Evolutionary conservation across 106 monocot species (phyloP).

Genomic region (Dendrobium chrysotoxum): DNA sequence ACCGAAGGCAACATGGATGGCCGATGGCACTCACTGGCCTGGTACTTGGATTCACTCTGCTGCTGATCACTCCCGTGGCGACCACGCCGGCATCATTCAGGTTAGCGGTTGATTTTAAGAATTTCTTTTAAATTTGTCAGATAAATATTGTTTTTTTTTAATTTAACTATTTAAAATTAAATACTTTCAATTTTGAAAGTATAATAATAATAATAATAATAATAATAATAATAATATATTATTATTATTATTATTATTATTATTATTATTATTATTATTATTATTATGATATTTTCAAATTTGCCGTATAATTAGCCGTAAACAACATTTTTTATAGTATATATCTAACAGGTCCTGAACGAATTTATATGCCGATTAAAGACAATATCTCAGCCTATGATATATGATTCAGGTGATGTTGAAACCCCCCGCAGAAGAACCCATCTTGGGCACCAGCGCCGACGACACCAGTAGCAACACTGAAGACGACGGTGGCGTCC

Average conservation of each 20-base stretch:
- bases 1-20: conserved; percentile 80
- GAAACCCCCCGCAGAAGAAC: conserved; percentile 79
- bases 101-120: conserved; percentile 13
- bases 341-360: too few species aligned
- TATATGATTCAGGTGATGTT: conserved; percentile 64
- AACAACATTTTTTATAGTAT: too few species aligned
- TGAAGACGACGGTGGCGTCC: neutral
- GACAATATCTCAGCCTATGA: neutral
- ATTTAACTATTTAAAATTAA: too few species aligned
- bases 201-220: too few species aligned
- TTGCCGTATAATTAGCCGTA: too few species aligned
- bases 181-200: too few species aligned
- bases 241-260: too few species aligned
- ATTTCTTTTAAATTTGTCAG: neutral
- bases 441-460: conserved; percentile 35
- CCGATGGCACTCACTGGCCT: conserved; percentile 77
- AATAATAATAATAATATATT: too few species aligned
- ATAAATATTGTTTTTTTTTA: too few species aligned
- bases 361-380: neutral
- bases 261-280: too few species aligned
- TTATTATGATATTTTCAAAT: too few species aligned
- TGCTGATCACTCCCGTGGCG: conserved; percentile 54
- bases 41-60: conserved; percentile 59
- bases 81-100: conserved; percentile 81
- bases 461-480: conserved; percentile 23